Conservation (phyloP, 139 green algal genomes). For the Chlamydomonas urium region DNA sequence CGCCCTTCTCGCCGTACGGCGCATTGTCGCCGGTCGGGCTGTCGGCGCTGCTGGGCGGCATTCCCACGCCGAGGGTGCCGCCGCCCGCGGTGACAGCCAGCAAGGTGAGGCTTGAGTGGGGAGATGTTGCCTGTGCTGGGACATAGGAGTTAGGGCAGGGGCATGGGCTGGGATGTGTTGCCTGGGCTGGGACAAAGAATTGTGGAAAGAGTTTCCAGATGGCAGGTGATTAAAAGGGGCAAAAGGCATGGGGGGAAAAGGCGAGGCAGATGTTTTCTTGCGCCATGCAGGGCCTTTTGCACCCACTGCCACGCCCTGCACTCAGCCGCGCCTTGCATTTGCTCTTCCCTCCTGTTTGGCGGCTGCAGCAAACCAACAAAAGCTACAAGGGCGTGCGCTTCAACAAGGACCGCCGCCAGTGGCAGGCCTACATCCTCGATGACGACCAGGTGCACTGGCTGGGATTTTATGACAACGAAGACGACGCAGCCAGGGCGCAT, state of each 20-base stretch:
- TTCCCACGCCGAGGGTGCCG: neutral
- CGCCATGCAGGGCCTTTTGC: no score
- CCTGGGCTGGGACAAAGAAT: no score
- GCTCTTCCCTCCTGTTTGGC: neutral
- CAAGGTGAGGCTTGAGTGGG: no score
- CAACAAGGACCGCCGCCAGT: conserved; percentile 12
- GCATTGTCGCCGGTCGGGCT: conserved; percentile 3
- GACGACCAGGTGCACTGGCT: conserved; percentile 21
- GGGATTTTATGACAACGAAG: conserved; percentile 21
- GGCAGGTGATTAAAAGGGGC: no score
- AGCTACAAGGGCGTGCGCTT: conserved; percentile 1
- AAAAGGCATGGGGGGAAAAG: no score
- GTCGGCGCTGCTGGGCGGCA: neutral
- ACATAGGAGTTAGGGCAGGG: no score
- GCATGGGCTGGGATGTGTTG: no score
- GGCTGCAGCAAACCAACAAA: neutral
- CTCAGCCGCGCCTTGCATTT: neutral
- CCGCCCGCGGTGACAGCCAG: neutral
- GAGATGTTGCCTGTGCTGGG: no score
- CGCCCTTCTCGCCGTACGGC: neutral
- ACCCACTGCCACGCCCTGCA: neutral
- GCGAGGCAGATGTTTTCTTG: no score
- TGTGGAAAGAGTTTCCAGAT: no score
- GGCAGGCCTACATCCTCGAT: conserved; percentile 12
- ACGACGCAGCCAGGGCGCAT: conserved; percentile 26